These are phyloP conservation scores for Pecoramyces ruminantium DNA, from an alignment of 192 early-diverging fungal genomes.

Conservation along the genomic window DNA sequence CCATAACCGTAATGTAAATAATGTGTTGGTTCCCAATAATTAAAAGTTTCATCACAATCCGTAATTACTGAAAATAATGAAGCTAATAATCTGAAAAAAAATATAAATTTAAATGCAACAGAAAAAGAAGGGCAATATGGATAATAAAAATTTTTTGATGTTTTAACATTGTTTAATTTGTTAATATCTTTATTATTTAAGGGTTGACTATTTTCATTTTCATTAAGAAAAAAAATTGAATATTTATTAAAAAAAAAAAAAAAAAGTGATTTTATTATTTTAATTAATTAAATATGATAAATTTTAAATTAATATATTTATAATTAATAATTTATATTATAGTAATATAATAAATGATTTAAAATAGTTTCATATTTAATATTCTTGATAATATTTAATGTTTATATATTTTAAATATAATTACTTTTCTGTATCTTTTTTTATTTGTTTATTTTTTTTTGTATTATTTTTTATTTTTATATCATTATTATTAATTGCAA, in stretches of 20 bases:
- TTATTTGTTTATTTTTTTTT: neutral
- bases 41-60: conserved; percentile 86
- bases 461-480: neutral
- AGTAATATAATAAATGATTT: too few species aligned
- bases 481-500: neutral
- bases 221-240: too few species aligned
- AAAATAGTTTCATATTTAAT: too few species aligned
- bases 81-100: conserved; percentile 28
- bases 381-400: too few species aligned
- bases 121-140: conserved; percentile 25
- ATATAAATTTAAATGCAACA: conserved; percentile 29
- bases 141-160: neutral
- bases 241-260: too few species aligned
- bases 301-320: too few species aligned
- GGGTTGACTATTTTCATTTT: too few species aligned
- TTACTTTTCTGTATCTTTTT: too few species aligned
- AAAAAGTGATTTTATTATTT: too few species aligned
- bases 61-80: conserved; percentile 34
- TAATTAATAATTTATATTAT: too few species aligned
- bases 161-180: neutral
- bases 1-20: conserved; percentile 67
- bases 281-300: too few species aligned
- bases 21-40: conserved; percentile 93
- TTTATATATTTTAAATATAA: too few species aligned
- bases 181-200: neutral